Conservation (phyloP, 805 yeast species). For the Ogataea minuta region DNA sequence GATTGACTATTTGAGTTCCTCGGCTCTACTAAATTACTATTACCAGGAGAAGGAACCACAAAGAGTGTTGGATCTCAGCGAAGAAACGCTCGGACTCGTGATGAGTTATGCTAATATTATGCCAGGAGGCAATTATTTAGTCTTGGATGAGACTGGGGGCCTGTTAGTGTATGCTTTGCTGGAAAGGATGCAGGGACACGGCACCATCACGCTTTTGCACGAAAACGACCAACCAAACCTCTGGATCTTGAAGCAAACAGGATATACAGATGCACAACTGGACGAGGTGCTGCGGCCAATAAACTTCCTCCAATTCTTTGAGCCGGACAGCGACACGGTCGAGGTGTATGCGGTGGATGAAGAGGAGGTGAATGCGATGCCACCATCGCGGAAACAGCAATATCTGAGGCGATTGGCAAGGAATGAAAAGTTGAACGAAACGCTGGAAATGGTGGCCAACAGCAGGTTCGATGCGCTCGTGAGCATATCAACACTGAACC, state of each 20-base stretch:
- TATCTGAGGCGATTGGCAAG: conserved; percentile 65
- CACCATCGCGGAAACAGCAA: conserved; percentile 59
- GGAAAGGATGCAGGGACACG: conserved; percentile 86
- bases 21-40: conserved; percentile 63
- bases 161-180: conserved; percentile 78
- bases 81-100: conserved; percentile 77
- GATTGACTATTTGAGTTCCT: conserved; percentile 69
- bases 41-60: conserved; percentile 75
- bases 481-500: conserved; percentile 68
- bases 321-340: conserved; percentile 62
- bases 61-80: conserved; percentile 74
- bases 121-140: conserved; percentile 86
- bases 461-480: conserved; percentile 74
- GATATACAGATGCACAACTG: conserved; percentile 53
- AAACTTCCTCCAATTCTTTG: conserved; percentile 75
- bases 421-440: conserved; percentile 47
- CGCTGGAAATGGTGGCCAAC: conserved; percentile 47
- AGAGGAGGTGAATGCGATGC: conserved; percentile 54
- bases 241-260: conserved; percentile 65
- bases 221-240: conserved; percentile 92
- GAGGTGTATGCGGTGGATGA: conserved; percentile 44
- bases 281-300: conserved; percentile 62
- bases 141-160: conserved; percentile 94
- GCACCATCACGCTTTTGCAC: conserved; percentile 68
- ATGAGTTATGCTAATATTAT: conserved; percentile 77